Base-by-base conservation (phyloP, 345 rosid species). In the Citrus reticulata region DNA sequence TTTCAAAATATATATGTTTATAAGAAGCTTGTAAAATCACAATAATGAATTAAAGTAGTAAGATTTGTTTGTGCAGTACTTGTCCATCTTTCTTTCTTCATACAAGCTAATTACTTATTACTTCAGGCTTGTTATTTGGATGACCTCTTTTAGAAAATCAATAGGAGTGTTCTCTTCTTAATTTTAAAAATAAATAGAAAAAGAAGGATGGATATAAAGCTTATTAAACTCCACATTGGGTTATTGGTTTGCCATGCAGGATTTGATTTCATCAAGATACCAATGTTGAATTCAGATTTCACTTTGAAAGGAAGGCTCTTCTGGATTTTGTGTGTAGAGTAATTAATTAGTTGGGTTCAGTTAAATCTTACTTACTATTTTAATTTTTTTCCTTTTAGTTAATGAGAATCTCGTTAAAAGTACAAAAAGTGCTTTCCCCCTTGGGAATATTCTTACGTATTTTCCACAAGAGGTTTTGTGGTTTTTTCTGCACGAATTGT, bases 391-490 rank as follows among this genome's bases (percentile, higher is more conserved):
- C 19, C 42, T 7, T 42, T 22, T 8, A 30, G 13, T 7, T 54
- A 22, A 57, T 54, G 20, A 19, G 49, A 72, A 9, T 19, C 75
- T n/a, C 6, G 64, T 72, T 22, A 35, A 35, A 58, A 57, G 22
- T 10, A 22, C 6, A 42, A 13, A 42, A 42, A 34, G 32, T 63
- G 58, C 19, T 16, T 54, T 54, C 57, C 57, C 57, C 17, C 20
- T 49, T 49, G 55, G 20, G 5, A 49, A 49, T 81, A 78, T 80
- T 80, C 80, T 42, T 40, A 72, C 75, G 82, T 24, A 37, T 75
- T 79, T 78, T 79, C 83, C 67, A 42, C 76, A 78, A 80, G 77
- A 80, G 76, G 81, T 81, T 79, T 42, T 78, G 79, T 69, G 78
- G 79, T 49, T 86, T 80, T 71, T 78, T 81, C 75, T 49, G 34